Conservation (phyloP, 2,329 filamentous ascomycete genomes). For the Aspergillus texensis region DNA sequence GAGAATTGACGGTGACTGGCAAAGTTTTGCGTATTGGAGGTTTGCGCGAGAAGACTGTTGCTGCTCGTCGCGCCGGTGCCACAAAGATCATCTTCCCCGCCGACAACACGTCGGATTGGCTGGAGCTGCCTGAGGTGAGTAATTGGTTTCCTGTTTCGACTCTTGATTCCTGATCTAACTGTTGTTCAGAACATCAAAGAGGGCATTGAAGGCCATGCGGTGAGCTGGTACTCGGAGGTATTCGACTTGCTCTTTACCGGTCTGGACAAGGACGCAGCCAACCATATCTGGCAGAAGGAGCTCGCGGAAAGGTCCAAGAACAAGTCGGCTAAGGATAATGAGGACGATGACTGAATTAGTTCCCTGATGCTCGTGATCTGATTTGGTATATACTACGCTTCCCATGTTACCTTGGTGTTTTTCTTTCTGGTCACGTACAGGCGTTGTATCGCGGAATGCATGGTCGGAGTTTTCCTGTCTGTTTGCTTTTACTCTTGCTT, state of each 20-base stretch:
- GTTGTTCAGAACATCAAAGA: constrained; percentile 87
- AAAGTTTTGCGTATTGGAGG: constrained; percentile 96
- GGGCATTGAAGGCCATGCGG: constrained; percentile 87
- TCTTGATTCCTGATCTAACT: constrained; percentile 21
- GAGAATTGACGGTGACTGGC: constrained; percentile 92
- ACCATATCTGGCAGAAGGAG: constrained; percentile 69
- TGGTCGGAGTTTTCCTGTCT: constrained; percentile 33
- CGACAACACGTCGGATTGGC: constrained; percentile 96
- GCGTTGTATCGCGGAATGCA: constrained; percentile 39
- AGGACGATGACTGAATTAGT: constrained; percentile 30
- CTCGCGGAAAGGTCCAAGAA: constrained; percentile 60
- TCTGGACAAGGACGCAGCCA: constrained; percentile 73
- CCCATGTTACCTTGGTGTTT: constrained; percentile 17
- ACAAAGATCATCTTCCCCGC: constrained; percentile 92
- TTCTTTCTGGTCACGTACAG: constrained; percentile 32
- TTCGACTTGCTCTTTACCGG: constrained; percentile 88
- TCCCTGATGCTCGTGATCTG: neutral
- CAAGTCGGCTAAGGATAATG: constrained; percentile 34
- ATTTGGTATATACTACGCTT: constrained; percentile 24
- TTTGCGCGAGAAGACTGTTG: constrained; percentile 94
- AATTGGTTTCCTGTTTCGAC: constrained; percentile 8
- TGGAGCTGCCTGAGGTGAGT: constrained; percentile 92
- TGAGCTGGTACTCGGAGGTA: constrained; percentile 91
- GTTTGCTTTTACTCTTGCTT: constrained; percentile 6
- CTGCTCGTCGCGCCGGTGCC: constrained; percentile 86